Evolutionary conservation across 495 filamentous ascomycete genomes (phyloP), one percentile per base, ranked within the genome.

Genomic region (Annulohypoxylon maeteangense): DNA sequence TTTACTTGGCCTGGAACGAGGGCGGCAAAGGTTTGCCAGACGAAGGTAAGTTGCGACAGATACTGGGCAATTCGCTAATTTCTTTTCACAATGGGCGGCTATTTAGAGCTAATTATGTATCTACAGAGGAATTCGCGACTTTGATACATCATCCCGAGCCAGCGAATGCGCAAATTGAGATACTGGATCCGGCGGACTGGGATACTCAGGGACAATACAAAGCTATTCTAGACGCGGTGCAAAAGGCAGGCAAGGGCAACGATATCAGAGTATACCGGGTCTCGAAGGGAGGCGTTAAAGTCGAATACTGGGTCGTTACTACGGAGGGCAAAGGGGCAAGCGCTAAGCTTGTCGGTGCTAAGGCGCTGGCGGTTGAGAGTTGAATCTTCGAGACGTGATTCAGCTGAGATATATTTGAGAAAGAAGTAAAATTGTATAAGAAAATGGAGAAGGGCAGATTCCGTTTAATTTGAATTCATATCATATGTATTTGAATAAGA

Each of bases 271-370:
- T 95, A n/a, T 97, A 93, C 68, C 81, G 87, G 57, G 86, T 95
- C 14, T 80, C 81, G 53, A 79, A 83, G 72, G 88, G 83, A 29
- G 84, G 83, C 16, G 87, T 89, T 11, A 86, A 87, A 75, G 79
- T 84, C n/a, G 91, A 95, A 80, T 95, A 95, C 74, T 96, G 87
- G 85, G 79, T 95, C 48, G 79, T 95, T 31, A 89, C 87, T 66
- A 71, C 89, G 58, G 71, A 82, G 68, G 80, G 85, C 82, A 79
- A 83, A 70, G 73, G 81, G 76, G 67, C 76, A 42, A 79, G 74
- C 22, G 85, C 83, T 38, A 87, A 82, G 78, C 53, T 97, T 65
- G 87, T 97, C 4, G 93, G 93, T 6, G 79, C 90, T 45, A 93
- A 91, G 83, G 91, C 90, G 6, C 81, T 91, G 84, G 86, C 88